Percentiles rank a stretch among this genome's conserved stretches.
phyloP scores from a whole-genome alignment of 2,329 filamentous ascomycete genomes.

The Penicillium nordicum region DNA sequence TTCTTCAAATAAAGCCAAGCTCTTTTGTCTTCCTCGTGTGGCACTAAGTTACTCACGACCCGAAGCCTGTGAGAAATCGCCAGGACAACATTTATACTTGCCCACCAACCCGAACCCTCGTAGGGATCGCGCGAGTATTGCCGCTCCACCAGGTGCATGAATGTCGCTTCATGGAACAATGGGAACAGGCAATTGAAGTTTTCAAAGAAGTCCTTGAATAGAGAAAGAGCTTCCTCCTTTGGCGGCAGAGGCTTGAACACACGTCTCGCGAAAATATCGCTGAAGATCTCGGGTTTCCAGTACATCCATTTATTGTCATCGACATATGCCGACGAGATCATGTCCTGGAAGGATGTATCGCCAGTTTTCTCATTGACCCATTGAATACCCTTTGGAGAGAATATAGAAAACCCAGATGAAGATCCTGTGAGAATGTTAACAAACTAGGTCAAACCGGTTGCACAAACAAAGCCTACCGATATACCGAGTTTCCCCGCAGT shows the following conservation, averaged over 20 bases:
- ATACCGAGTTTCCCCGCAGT: constrained; percentile 89
- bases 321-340: constrained; percentile 87
- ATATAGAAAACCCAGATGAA: constrained; percentile 97
- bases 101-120: constrained; percentile 97
- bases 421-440: constrained; percentile 58
- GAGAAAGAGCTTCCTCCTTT: constrained; percentile 80
- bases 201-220: constrained; percentile 92
- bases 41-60: constrained; percentile 91
- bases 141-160: constrained; percentile 93
- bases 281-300: constrained; percentile 97
- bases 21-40: constrained; percentile 86
- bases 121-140: constrained; percentile 93
- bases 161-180: constrained; percentile 93
- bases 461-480: constrained; percentile 62
- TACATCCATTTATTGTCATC: constrained; percentile 95
- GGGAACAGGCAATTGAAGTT: constrained; percentile 99
- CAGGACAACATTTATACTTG: constrained; percentile 86
- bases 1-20: constrained; percentile 97
- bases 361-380: constrained; percentile 99
- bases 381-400: constrained; percentile 94
- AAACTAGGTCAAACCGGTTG: background rate
- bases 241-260: constrained; percentile 80
- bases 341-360: constrained; percentile 89
- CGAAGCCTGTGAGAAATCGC: constrained; percentile 91
- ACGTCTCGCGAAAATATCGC: constrained; percentile 81